These are phyloP conservation scores for Crataegus laevigata DNA, from an alignment of 306 rosid species.

Conservation along the genomic window DNA sequence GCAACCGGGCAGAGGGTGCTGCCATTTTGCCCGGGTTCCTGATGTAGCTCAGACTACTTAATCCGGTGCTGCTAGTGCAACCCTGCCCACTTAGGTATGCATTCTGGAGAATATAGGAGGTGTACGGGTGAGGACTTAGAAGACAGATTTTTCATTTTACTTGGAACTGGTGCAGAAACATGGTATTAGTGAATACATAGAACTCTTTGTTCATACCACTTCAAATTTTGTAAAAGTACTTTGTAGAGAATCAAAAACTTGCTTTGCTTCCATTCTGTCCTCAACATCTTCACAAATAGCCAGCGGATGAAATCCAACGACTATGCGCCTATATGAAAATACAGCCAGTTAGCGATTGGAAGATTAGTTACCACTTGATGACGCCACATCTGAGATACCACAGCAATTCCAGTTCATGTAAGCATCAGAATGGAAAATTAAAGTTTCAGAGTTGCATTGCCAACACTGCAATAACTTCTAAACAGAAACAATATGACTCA, in stretches of 20 bases:
- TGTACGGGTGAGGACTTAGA: neutral
- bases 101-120: slow-evolving; percentile 25
- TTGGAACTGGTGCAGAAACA: neutral
- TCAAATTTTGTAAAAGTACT: slow-evolving; percentile 25
- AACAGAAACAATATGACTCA: neutral
- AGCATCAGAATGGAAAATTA: neutral
- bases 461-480: neutral
- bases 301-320: slow-evolving; percentile 43
- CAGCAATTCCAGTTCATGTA: neutral
- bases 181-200: neutral
- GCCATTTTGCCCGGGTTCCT: slow-evolving; percentile 27
- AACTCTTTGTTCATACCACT: slow-evolving; percentile 33
- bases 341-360: slow-evolving; percentile 12
- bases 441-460: neutral
- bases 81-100: slow-evolving; percentile 48
- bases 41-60: slow-evolving; percentile 28
- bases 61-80: slow-evolving; percentile 21
- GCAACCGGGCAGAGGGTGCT: neutral
- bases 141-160: neutral
- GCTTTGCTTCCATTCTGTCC: slow-evolving; percentile 17
- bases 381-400: neutral
- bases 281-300: slow-evolving; percentile 27
- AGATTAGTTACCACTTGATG: too few species aligned
- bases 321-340: slow-evolving; percentile 32
- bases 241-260: slow-evolving; percentile 21